These are phyloP conservation scores for Leptographium wingfieldii DNA, from an alignment of 2,329 filamentous ascomycete species.

Conservation along the genomic window DNA sequence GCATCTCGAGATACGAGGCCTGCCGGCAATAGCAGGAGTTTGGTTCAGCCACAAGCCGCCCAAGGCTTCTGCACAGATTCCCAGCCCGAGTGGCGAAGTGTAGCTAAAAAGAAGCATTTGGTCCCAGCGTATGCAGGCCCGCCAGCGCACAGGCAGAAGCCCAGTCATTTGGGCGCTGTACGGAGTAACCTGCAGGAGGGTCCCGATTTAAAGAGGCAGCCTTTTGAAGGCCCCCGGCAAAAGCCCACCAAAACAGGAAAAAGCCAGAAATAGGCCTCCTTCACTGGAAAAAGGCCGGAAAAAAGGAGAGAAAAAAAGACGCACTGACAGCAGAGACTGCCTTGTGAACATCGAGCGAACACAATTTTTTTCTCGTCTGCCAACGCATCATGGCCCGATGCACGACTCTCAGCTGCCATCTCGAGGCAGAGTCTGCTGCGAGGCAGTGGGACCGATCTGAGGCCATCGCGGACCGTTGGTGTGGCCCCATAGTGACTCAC, in stretches of 20 bases:
- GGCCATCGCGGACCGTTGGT: background rate
- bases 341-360: too few relatives aligned
- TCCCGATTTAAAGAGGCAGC: background rate
- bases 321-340: too few relatives aligned
- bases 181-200: background rate
- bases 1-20: too few relatives aligned
- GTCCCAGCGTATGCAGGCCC: background rate
- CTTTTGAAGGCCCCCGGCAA: background rate
- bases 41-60: background rate
- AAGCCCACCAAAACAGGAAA: background rate
- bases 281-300: background rate
- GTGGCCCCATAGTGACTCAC: background rate
- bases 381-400: background rate
- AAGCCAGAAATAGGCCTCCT: background rate
- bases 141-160: background rate
- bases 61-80: background rate
- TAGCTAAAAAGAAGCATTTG: background rate
- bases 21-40: too few relatives aligned
- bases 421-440: background rate
- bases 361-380: background rate
- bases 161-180: background rate
- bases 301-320: background rate
- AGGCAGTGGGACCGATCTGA: background rate
- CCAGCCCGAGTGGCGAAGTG: background rate
- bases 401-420: background rate